These are phyloP conservation scores for Diutina mesorugosa DNA, from an alignment of 1,139 yeast species.

Conservation along the genomic window DNA sequence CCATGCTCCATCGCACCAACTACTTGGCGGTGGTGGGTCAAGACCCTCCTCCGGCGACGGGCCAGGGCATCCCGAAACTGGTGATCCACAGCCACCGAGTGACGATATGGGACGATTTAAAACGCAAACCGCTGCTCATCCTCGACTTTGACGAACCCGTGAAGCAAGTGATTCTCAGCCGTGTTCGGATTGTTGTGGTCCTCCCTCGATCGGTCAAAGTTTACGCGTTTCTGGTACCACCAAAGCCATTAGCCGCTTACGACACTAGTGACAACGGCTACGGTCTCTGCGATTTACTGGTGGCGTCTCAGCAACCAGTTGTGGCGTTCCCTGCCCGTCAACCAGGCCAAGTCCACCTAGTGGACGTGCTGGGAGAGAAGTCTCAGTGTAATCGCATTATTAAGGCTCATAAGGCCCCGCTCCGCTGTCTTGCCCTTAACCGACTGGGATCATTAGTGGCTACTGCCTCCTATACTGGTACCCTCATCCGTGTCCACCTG, in stretches of 20 bases:
- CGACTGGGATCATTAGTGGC: conserved; percentile 73
- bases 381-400: conserved; percentile 58
- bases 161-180: conserved; percentile 57
- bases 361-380: conserved; percentile 51
- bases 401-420: conserved; percentile 68
- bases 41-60: conserved; percentile 42
- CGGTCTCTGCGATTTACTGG: conserved; percentile 59
- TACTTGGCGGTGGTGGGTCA: conserved; percentile 80
- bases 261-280: conserved; percentile 59
- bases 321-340: conserved; percentile 65
- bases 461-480: conserved; percentile 80
- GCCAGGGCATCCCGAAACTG: conserved; percentile 31
- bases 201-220: conserved; percentile 56
- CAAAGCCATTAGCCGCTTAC: conserved; percentile 52
- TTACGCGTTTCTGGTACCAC: conserved; percentile 73
- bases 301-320: conserved; percentile 22
- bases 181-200: conserved; percentile 65
- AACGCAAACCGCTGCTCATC: conserved; percentile 60
- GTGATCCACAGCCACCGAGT: conserved; percentile 65
- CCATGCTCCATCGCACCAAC: conserved; percentile 84
- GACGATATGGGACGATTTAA: conserved; percentile 85
- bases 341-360: conserved; percentile 68
- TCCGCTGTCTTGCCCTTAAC: conserved; percentile 57
- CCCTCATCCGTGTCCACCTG: conserved; percentile 70
- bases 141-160: conserved; percentile 70